Evolutionary conservation across 2,329 filamentous ascomycete genomes (phyloP).

Genomic region (Cadophora malorum): DNA sequence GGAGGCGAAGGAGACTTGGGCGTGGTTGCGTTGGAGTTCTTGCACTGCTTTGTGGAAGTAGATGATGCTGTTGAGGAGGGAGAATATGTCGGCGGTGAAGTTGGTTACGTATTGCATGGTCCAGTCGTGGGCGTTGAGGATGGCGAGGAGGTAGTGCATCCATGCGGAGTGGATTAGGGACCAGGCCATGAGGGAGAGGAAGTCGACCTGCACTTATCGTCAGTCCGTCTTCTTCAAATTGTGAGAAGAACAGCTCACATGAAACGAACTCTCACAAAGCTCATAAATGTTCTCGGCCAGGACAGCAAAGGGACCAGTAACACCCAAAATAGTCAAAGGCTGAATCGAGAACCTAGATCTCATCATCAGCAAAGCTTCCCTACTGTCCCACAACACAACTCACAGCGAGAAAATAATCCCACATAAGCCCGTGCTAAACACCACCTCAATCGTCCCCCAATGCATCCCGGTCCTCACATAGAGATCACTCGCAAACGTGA

Average conservation of each 20-base stretch:
- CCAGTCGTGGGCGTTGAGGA: conserved; percentile 73
- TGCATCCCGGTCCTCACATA: conserved; percentile 66
- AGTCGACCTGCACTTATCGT: conserved; percentile 55
- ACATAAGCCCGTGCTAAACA: conserved; percentile 69
- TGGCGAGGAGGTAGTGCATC: conserved; percentile 68
- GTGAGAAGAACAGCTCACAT: conserved; percentile 47
- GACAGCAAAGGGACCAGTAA: conserved; percentile 72
- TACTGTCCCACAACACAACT: too few relatives aligned
- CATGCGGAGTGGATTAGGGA: conserved; percentile 68
- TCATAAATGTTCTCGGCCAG: conserved; percentile 69
- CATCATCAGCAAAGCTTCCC: too few relatives aligned
- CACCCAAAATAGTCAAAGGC: conserved; percentile 68
- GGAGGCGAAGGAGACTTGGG: conserved; percentile 62
- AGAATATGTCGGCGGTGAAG: conserved; percentile 71
- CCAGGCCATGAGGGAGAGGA: conserved; percentile 73
- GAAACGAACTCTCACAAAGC: conserved; percentile 60
- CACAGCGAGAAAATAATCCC: conserved; percentile 67
- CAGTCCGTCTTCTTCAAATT: background rate
- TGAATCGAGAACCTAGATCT: conserved; percentile 58
- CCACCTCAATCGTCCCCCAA: conserved; percentile 72
- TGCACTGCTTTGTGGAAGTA: conserved; percentile 73
- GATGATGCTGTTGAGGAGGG: conserved; percentile 69
- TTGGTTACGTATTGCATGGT: conserved; percentile 74
- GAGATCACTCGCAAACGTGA: conserved; percentile 70
- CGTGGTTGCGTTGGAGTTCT: conserved; percentile 65